These are phyloP conservation scores for Tricholoma saponaceum DNA, from an alignment of 768 basidiomycete species.

Conservation along the genomic window DNA sequence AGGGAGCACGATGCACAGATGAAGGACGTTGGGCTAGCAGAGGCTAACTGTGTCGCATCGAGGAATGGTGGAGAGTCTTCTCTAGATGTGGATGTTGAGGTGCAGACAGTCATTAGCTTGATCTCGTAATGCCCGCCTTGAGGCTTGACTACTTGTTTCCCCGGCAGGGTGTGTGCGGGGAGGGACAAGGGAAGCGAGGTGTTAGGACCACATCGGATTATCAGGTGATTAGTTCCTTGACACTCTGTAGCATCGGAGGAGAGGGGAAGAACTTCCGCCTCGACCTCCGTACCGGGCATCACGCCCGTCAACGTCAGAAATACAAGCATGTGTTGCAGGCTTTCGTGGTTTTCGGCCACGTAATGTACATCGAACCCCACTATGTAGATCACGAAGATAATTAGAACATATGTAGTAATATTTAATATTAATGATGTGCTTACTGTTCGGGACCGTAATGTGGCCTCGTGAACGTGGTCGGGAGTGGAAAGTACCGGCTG, in stretches of 20 bases:
- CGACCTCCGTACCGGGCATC: slow-evolving; percentile 47
- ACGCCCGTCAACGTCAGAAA: slow-evolving; percentile 59
- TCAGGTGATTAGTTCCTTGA: slow-evolving; percentile 48
- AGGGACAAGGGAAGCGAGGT: slow-evolving; percentile 56
- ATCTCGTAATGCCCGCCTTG: slow-evolving; percentile 66
- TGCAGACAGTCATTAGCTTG: slow-evolving; percentile 47
- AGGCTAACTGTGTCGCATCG: slow-evolving; percentile 62
- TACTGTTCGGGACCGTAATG: slow-evolving; percentile 16
- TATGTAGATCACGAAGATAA: no score
- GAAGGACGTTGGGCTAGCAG: slow-evolving; percentile 58
- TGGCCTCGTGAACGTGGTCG: slow-evolving; percentile 15
- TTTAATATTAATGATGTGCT: background rate
- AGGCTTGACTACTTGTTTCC: slow-evolving; percentile 54
- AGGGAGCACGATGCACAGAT: slow-evolving; percentile 78
- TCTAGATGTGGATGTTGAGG: slow-evolving; percentile 17
- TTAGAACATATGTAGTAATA: background rate
- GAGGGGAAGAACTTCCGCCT: slow-evolving; percentile 62
- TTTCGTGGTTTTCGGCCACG: slow-evolving; percentile 81
- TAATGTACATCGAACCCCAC: slow-evolving; percentile 44
- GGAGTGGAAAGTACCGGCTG: slow-evolving; percentile 10
- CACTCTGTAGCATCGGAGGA: slow-evolving; percentile 31
- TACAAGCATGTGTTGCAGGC: slow-evolving; percentile 72
- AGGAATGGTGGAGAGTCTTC: slow-evolving; percentile 47
- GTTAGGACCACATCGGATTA: slow-evolving; percentile 56
- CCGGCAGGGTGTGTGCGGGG: slow-evolving; percentile 53